Evolutionary conservation across 2,329 filamentous ascomycete genomes (phyloP).

Genomic region (Didymosphaeria variabile): DNA sequence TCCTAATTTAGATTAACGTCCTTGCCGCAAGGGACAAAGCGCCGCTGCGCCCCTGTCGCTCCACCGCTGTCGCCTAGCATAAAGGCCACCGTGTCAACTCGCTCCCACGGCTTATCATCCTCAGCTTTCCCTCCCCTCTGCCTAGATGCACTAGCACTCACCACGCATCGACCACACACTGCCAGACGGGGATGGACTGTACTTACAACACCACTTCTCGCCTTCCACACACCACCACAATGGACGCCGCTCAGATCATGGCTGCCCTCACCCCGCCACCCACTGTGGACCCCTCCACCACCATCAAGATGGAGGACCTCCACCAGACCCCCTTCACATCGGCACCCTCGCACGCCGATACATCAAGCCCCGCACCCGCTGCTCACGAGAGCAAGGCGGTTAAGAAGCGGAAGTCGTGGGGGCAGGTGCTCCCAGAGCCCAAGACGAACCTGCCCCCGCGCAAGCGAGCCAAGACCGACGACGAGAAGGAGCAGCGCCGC

Average conservation of each 20-base stretch:
- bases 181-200: slow-evolving; percentile 40
- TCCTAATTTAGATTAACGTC: slow-evolving; percentile 32
- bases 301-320: slow-evolving; percentile 55
- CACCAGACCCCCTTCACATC: slow-evolving; percentile 38
- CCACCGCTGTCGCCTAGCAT: slow-evolving; percentile 40
- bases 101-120: slow-evolving; percentile 37
- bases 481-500: slow-evolving; percentile 97
- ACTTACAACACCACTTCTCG: slow-evolving; percentile 31
- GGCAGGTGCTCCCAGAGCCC: slow-evolving; percentile 92
- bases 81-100: slow-evolving; percentile 48
- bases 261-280: slow-evolving; percentile 26
- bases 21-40: slow-evolving; percentile 25
- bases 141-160: slow-evolving; percentile 41
- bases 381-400: slow-evolving; percentile 63
- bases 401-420: slow-evolving; percentile 99
- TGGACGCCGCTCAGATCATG: slow-evolving; percentile 29
- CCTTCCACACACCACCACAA: slow-evolving; percentile 30
- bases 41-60: slow-evolving; percentile 20
- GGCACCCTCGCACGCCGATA: slow-evolving; percentile 31
- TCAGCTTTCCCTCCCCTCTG: slow-evolving; percentile 32
- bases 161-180: slow-evolving; percentile 36
- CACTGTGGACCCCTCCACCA: slow-evolving; percentile 36
- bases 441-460: slow-evolving; percentile 95
- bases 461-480: slow-evolving; percentile 98
- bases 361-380: slow-evolving; percentile 29